Evolutionary conservation across 2,329 filamentous ascomycete genomes (phyloP).

Genomic region (Sporothrix humicola): DNA sequence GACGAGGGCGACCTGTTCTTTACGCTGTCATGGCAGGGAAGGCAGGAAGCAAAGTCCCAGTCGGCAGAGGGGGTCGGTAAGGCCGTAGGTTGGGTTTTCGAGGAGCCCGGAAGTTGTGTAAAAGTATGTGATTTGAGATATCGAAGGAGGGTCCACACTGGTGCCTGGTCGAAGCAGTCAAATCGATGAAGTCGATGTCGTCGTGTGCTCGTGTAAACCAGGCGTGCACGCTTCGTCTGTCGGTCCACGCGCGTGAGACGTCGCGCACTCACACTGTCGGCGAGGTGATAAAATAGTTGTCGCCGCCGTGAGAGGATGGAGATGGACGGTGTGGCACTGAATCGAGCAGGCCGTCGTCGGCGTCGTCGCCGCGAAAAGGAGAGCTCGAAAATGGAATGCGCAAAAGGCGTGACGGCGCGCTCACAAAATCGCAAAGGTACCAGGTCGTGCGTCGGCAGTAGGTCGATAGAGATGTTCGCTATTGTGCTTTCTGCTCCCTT

Average conservation of each 20-base stretch:
- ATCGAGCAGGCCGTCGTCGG: background rate
- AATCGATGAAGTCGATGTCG: background rate
- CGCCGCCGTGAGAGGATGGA: background rate
- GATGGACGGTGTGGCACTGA: no score
- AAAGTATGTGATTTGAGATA: background rate
- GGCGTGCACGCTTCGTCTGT: background rate
- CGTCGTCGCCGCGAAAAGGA: slow-evolving; percentile 4
- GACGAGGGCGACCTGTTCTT: slow-evolving; percentile 29
- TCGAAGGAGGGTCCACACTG: background rate
- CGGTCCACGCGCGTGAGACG: background rate
- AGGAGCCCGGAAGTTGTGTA: background rate
- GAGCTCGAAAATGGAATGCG: slow-evolving; percentile 3
- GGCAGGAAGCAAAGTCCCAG: background rate
- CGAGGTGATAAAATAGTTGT: background rate
- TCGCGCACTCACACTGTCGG: background rate
- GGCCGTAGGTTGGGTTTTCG: background rate
- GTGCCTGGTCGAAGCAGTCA: background rate
- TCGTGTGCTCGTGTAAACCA: background rate
- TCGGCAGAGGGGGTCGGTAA: background rate
- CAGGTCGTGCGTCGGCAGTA: no score
- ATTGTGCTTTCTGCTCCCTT: background rate
- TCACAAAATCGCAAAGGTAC: background rate
- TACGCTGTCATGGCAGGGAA: slow-evolving; percentile 33
- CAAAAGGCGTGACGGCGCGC: background rate
- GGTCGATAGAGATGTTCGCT: background rate